A percentile compares a stretch with the other conserved stretches of the same genome.
Evolutionary conservation across 768 basidiomycete species (phyloP).

Genomic region (Tylopilus subfusipes): DNA sequence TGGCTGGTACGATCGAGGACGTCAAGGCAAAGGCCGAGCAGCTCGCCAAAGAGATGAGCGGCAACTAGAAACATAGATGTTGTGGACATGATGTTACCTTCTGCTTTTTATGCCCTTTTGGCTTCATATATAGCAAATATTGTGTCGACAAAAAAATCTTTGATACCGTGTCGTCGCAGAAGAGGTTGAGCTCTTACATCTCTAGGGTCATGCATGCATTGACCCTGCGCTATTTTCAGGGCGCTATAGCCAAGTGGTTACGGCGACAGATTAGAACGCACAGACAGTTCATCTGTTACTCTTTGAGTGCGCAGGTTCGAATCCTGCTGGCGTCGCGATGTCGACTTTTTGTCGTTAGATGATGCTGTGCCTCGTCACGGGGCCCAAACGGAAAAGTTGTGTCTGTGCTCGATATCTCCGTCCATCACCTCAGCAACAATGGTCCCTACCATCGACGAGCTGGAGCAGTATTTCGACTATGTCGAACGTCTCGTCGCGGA

Average conservation of each 20-base stretch:
- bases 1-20: slow-evolving; percentile 96
- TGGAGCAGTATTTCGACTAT: slow-evolving; percentile 67
- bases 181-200: too few relatives aligned
- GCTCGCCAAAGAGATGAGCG: slow-evolving; percentile 88
- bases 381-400: background rate
- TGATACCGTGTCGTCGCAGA: slow-evolving; percentile 5
- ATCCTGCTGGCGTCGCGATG: slow-evolving; percentile 57
- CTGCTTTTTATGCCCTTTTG: background rate
- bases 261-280: slow-evolving; percentile 67
- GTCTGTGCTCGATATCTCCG: background rate
- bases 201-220: too few relatives aligned
- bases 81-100: slow-evolving; percentile 12
- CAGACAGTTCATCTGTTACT: slow-evolving; percentile 49
- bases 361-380: slow-evolving; percentile 14
- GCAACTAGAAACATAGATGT: slow-evolving; percentile 32
- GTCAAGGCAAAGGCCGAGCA: slow-evolving; percentile 97
- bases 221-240: slow-evolving; percentile 8
- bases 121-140: slow-evolving; percentile 12
- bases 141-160: slow-evolving; percentile 9
- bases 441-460: slow-evolving; percentile 52
- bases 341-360: background rate
- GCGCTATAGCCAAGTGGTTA: slow-evolving; percentile 81
- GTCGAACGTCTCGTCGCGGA: slow-evolving; percentile 60
- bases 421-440: slow-evolving; percentile 14
- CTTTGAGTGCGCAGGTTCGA: slow-evolving; percentile 69